Evolutionary conservation across 176 grass and related monocot genomes (phyloP).

Genomic region (Raddia distichophylla): DNA sequence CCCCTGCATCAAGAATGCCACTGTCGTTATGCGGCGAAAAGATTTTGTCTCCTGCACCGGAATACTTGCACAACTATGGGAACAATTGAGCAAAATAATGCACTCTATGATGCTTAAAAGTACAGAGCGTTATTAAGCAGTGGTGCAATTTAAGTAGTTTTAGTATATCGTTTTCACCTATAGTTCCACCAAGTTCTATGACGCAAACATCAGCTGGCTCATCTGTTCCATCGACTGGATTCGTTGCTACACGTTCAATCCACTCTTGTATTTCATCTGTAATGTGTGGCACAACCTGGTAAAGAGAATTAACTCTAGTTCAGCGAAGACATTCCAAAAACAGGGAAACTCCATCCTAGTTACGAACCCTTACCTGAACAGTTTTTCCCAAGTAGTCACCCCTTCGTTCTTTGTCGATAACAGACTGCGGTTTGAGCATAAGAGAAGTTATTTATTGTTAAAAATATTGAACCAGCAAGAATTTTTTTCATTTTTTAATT

Average conservation of each 20-base stretch:
- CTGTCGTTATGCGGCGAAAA: conserved; percentile 62
- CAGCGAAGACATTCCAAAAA: conserved; percentile 32
- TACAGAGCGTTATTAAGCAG: neutral
- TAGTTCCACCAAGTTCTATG: conserved; percentile 96
- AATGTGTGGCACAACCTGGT: conserved; percentile 94
- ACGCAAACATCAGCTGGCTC: conserved; percentile 96
- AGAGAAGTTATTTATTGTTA: conserved; percentile 16
- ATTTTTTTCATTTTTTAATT: no score
- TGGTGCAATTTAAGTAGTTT: neutral
- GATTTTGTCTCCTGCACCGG: conserved; percentile 47
- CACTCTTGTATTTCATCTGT: conserved; percentile 98
- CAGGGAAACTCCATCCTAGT: neutral
- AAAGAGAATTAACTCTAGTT: conserved; percentile 35
- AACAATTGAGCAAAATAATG: conserved; percentile 47
- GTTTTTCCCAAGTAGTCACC: conserved; percentile 99
- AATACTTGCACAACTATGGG: conserved; percentile 56
- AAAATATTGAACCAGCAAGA: neutral
- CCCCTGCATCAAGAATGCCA: conserved; percentile 82
- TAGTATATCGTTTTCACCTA: conserved; percentile 60
- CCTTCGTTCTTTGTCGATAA: conserved; percentile 91
- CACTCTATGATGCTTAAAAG: conserved; percentile 13
- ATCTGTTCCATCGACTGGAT: conserved; percentile 90
- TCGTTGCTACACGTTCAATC: conserved; percentile 82
- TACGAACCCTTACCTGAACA: conserved; percentile 66
- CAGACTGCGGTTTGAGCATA: conserved; percentile 58